phyloP scores from a whole-genome alignment of 441 rosid genomes.

The Gossypium laxum region DNA sequence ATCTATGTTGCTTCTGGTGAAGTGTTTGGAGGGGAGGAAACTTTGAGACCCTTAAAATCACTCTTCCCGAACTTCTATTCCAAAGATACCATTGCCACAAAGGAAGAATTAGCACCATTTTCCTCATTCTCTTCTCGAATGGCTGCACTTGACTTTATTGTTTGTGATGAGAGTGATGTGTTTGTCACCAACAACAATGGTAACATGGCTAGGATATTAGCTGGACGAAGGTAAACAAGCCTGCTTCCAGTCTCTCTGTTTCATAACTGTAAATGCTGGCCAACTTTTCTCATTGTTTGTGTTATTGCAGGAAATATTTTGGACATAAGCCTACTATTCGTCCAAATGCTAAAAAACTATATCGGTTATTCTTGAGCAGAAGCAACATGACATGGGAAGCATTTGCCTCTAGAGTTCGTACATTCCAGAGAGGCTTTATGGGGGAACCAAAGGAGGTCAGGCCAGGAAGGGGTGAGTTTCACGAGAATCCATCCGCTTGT shows the following conservation, averaged over 20 bases:
- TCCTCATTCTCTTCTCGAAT: slow-evolving; percentile 74
- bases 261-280: slow-evolving; percentile 17
- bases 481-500: slow-evolving; percentile 84
- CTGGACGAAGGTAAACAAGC: slow-evolving; percentile 67
- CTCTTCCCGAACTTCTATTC: slow-evolving; percentile 83
- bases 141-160: slow-evolving; percentile 97
- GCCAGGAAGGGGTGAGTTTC: slow-evolving; percentile 95
- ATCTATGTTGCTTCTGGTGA: slow-evolving; percentile 96
- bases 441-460: slow-evolving; percentile 90
- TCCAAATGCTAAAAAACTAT: slow-evolving; percentile 81
- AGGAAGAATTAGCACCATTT: slow-evolving; percentile 65
- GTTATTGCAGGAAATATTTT: slow-evolving; percentile 61
- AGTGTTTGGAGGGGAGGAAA: slow-evolving; percentile 78
- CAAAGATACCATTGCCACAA: slow-evolving; percentile 71
- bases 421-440: slow-evolving; percentile 80
- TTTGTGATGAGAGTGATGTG: slow-evolving; percentile 89
- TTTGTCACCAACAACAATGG: slow-evolving; percentile 96
- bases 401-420: slow-evolving; percentile 63
- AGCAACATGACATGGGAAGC: slow-evolving; percentile 73
- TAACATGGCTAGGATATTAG: slow-evolving; percentile 90
- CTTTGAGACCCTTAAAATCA: slow-evolving; percentile 70
- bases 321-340: slow-evolving; percentile 94
- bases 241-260: background rate
- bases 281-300: slow-evolving; percentile 8
- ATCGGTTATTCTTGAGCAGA: slow-evolving; percentile 54